phyloP scores from a whole-genome alignment of 1,284 basidiomycete species.

The Rhodotorula mucilaginosa region DNA sequence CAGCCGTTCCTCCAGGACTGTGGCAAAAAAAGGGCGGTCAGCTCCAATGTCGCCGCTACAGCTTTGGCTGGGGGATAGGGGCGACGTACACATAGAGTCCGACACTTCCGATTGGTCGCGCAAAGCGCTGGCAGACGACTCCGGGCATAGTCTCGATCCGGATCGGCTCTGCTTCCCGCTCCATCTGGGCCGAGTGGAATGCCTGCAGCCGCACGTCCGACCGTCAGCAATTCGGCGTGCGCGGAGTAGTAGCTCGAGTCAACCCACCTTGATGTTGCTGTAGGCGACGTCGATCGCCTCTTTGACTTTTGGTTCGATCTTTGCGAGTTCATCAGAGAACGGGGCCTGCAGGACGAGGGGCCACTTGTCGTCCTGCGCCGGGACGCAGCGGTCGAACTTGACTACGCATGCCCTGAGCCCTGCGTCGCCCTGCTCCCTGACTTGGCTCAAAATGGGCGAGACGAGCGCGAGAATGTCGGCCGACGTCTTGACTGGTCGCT shows the following conservation, averaged over 20 bases:
- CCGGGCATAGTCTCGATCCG: constrained; percentile 97
- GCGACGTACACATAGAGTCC: constrained; percentile 76
- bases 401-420: constrained; percentile 86
- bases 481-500: constrained; percentile 86
- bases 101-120: constrained; percentile 87
- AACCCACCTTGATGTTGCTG: constrained; percentile 66
- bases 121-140: constrained; percentile 89
- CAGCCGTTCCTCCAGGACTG: constrained; percentile 86
- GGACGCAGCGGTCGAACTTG: constrained; percentile 79
- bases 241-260: no score
- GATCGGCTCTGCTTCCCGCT: constrained; percentile 60
- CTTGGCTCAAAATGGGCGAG: constrained; percentile 87
- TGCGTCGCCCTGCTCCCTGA: constrained; percentile 77
- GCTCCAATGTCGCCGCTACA: not conserved
- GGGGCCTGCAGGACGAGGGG: constrained; percentile 53
- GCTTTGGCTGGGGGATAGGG: not conserved
- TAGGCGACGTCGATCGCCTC: constrained; percentile 90
- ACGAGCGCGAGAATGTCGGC: constrained; percentile 94
- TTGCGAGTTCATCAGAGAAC: constrained; percentile 53
- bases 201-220: constrained; percentile 47
- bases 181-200: constrained; percentile 83
- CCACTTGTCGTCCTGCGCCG: constrained; percentile 62
- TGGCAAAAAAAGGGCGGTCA: not conserved
- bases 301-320: constrained; percentile 62
- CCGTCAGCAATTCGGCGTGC: not conserved